Conservation (phyloP, 2,329 filamentous ascomycete species). For the Lithohypha guttulata region DNA sequence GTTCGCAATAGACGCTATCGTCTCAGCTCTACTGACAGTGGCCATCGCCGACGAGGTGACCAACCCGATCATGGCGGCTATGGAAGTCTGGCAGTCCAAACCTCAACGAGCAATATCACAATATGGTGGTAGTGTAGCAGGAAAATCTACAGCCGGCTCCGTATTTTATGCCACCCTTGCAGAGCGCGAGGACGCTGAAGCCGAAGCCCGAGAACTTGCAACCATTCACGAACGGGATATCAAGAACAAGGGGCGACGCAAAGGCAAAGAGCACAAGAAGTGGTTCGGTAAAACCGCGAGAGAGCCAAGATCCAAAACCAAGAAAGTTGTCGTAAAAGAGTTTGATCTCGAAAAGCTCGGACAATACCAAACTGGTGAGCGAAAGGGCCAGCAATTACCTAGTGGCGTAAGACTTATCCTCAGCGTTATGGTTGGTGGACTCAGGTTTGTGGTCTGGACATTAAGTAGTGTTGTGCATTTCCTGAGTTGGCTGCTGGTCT, state of each 20-base stretch:
- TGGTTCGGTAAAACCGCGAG: constrained; percentile 15
- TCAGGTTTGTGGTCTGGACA: constrained; percentile 29
- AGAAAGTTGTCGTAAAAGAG: constrained; percentile 31
- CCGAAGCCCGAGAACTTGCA: constrained; percentile 29
- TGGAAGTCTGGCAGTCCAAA: constrained; percentile 21
- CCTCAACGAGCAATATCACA: constrained; percentile 12
- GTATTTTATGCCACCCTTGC: constrained; percentile 25
- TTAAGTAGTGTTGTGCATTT: constrained; percentile 31
- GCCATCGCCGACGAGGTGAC: constrained; percentile 34
- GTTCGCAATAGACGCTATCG: constrained; percentile 38
- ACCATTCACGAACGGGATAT: constrained; percentile 24
- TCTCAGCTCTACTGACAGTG: constrained; percentile 36
- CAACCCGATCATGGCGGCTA: constrained; percentile 29
- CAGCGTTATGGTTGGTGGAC: constrained; percentile 29
- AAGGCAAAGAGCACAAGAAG: constrained; percentile 7
- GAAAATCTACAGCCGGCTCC: constrained; percentile 17
- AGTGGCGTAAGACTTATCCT: constrained; percentile 27
- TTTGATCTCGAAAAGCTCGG: constrained; percentile 38
- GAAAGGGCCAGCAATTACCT: constrained; percentile 32
- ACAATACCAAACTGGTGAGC: constrained; percentile 28
- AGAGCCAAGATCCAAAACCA: constrained; percentile 23
- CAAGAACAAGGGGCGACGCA: constrained; percentile 7
- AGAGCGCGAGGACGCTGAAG: constrained; percentile 32
- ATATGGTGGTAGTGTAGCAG: constrained; percentile 11
- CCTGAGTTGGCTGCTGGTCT: constrained; percentile 33